Evolutionary conservation across 164 flowering plant species (phyloP).

Genomic region (Hamamelis virginiana): DNA sequence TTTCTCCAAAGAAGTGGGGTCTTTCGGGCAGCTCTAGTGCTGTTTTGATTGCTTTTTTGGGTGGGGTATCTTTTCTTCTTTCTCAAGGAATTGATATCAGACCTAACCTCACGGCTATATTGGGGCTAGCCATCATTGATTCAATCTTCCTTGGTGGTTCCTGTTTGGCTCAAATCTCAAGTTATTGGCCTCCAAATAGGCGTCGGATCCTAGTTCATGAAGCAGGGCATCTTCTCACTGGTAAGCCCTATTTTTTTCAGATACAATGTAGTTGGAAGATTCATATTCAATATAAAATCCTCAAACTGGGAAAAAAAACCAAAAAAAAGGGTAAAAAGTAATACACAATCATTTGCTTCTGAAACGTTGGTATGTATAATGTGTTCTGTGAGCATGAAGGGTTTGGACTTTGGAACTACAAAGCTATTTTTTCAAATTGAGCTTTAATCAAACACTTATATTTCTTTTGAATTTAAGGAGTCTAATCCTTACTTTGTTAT

Average conservation of each 20-base stretch:
- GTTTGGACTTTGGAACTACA: background rate
- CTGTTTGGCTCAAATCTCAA: conserved; percentile 84
- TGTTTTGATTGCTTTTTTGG: conserved; percentile 57
- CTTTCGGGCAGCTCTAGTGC: conserved; percentile 67
- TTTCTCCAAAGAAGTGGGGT: conserved; percentile 98
- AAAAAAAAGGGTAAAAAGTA: no score
- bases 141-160: conserved; percentile 84
- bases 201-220: conserved; percentile 93
- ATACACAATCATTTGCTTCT: background rate
- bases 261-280: background rate
- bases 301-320: no score
- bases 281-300: background rate
- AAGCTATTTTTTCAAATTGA: background rate
- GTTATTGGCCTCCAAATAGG: conserved; percentile 91
- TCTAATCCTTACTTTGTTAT: background rate
- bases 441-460: background rate
- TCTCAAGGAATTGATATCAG: conserved; percentile 86
- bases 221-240: conserved; percentile 94
- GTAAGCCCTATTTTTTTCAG: conserved; percentile 27
- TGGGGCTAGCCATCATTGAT: conserved; percentile 74
- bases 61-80: conserved; percentile 67
- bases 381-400: background rate
- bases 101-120: conserved; percentile 69
- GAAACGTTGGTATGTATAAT: background rate
- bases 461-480: background rate